Percentiles rank a stretch among this genome's conserved stretches.
Conservation (phyloP, 1,284 basidiomycete species). For the Leucoagaricus sp. region DNA sequence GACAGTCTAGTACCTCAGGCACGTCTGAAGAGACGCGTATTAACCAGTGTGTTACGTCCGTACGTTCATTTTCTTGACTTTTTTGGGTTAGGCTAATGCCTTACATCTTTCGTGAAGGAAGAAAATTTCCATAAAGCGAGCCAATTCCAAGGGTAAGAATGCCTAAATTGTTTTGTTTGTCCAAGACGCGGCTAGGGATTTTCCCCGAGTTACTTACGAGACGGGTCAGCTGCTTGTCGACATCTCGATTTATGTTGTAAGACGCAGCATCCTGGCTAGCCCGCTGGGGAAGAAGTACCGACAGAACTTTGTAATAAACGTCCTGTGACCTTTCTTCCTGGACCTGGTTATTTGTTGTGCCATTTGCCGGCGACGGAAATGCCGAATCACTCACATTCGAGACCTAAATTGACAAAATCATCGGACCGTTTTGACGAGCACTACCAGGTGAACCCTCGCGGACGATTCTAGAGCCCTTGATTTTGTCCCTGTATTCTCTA, state of each 20-base stretch:
- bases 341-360: neutral
- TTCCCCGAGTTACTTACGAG: neutral
- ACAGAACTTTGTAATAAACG: neutral
- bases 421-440: slow-evolving; percentile 7
- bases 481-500: neutral
- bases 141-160: neutral
- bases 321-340: neutral
- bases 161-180: neutral
- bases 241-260: slow-evolving; percentile 7
- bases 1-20: too few relatives aligned
- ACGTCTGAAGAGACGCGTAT: neutral
- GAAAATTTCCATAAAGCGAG: neutral
- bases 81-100: neutral
- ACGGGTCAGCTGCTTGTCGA: neutral
- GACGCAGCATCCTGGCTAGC: neutral
- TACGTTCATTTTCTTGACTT: neutral
- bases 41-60: neutral
- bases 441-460: neutral
- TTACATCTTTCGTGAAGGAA: neutral
- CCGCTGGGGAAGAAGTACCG: neutral
- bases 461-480: neutral
- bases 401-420: neutral
- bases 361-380: neutral
- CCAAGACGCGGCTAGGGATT: neutral
- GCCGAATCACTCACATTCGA: neutral